Evolutionary conservation across 2,329 filamentous ascomycete species (phyloP), one percentile per base, ranked within the genome.

Genomic region (Colletotrichum simmondsii): DNA sequence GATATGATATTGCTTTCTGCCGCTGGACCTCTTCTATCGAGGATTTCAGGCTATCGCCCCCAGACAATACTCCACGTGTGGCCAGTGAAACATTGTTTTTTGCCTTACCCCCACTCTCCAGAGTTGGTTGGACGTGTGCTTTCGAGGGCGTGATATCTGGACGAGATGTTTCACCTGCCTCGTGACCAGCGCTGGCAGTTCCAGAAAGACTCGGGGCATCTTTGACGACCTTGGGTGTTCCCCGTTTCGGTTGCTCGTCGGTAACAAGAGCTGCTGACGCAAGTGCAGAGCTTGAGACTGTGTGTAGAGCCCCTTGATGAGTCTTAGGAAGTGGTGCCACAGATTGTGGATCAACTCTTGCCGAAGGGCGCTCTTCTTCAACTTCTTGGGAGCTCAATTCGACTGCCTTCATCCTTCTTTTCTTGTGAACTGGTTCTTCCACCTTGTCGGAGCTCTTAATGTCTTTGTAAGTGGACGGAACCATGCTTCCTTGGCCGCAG

Each of bases 361-460:
- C 42, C 16, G 16, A 28, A 5, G n/a, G n/a, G 4, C 30, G n/a
- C 24, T 52, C 56, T 11, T 24, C 54, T 28, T 56, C 32, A 30
- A 37, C 12, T 28, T 32, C 62, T 10, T 61, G 26, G 11, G 66
- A 66, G 37, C 24, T 61, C 14, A 77, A 73, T 35, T 75, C 66
- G 30, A 81, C 77, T 3, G 64, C 63, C 60, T 80, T 83, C 61
- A 78, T 77, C 12, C 76, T 75, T 37, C 75, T 76, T 12, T 68
- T 58, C 65, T 75, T 72, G 19, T 52, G 56, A 26, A 49, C 42
- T 49, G 64, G 66, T 37, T 58, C 65, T 49, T 62, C 32, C 54
- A 28, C 28, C 30, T 61, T 64, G 35, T 57, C 42, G 26, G 59
- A 28, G 65, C 59, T 60, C 64, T 57, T 68, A 57, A 30, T 46